Percentiles rank a stretch among this genome's conserved stretches.
Conservation (phyloP, 108 stramenopile species). For the Tribonema minus region DNA sequence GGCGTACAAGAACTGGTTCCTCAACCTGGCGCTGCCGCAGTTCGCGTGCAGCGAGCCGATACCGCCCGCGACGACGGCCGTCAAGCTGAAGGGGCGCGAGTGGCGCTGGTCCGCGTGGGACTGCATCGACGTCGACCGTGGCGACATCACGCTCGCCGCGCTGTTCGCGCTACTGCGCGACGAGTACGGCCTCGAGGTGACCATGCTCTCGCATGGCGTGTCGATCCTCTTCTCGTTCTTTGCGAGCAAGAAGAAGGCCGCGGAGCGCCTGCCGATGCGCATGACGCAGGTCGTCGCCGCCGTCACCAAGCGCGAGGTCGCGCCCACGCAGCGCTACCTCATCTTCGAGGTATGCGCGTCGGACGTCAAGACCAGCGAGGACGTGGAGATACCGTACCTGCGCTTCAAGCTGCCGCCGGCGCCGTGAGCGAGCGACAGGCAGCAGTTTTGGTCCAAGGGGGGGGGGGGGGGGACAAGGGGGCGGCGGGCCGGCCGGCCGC, state of each 20-base stretch:
- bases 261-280: constrained; percentile 37
- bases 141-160: constrained; percentile 80
- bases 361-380: constrained; percentile 18
- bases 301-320: constrained; percentile 18
- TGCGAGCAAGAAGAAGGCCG: constrained; percentile 90
- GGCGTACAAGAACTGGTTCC: constrained; percentile 88
- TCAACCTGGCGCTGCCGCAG: constrained; percentile 92
- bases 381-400: constrained; percentile 33
- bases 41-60: constrained; percentile 91
- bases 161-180: constrained; percentile 84
- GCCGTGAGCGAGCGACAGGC: background rate
- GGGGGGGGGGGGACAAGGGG: background rate
- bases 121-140: constrained; percentile 74
- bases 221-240: constrained; percentile 93
- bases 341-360: constrained; percentile 41
- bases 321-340: constrained; percentile 18
- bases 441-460: background rate
- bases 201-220: constrained; percentile 93
- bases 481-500: background rate
- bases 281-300: constrained; percentile 26
- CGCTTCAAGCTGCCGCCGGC: constrained; percentile 23
- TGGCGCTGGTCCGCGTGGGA: constrained; percentile 98
- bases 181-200: constrained; percentile 88
- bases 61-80: constrained; percentile 30
- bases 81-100: constrained; percentile 56